Conservation (phyloP, 495 filamentous ascomycete genomes). For the Penicillium silybi region DNA sequence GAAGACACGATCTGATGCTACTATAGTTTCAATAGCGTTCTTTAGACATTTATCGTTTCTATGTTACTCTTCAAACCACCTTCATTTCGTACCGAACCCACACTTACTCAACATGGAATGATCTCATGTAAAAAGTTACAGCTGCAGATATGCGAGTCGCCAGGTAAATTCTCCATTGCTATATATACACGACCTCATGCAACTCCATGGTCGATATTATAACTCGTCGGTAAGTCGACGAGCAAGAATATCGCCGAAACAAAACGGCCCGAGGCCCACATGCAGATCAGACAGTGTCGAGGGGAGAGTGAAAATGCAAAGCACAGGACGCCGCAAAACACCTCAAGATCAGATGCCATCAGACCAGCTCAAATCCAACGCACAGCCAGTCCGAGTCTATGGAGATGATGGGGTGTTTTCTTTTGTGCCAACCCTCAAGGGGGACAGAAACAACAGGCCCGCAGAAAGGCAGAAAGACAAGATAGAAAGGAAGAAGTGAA, state of each 20-base stretch:
- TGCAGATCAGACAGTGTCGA: slow-evolving; percentile 31
- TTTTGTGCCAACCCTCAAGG: not conserved
- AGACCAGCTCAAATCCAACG: slow-evolving; percentile 20
- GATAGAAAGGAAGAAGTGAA: slow-evolving; percentile 13
- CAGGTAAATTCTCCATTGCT: slow-evolving; percentile 13
- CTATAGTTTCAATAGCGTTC: slow-evolving; percentile 17
- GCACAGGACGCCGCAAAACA: slow-evolving; percentile 31
- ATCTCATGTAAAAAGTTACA: not conserved
- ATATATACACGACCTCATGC: slow-evolving; percentile 18
- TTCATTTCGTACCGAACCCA: not conserved
- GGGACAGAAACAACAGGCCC: not conserved
- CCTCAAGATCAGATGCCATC: slow-evolving; percentile 27
- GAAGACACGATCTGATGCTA: slow-evolving; percentile 23
- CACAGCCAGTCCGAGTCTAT: slow-evolving; percentile 22
- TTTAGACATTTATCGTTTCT: slow-evolving; percentile 12
- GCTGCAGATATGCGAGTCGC: not conserved
- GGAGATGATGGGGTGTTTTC: slow-evolving; percentile 7
- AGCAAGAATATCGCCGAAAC: slow-evolving; percentile 1
- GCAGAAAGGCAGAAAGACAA: slow-evolving; percentile 10
- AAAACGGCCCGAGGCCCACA: slow-evolving; percentile 20
- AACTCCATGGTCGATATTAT: slow-evolving; percentile 1
- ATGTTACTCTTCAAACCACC: not conserved
- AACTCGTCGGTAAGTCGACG: not conserved
- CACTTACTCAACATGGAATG: too few relatives aligned
- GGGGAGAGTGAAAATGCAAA: slow-evolving; percentile 36